phyloP scores from a whole-genome alignment of 1,284 basidiomycete species.

The Papiliotrema laurentii region DNA sequence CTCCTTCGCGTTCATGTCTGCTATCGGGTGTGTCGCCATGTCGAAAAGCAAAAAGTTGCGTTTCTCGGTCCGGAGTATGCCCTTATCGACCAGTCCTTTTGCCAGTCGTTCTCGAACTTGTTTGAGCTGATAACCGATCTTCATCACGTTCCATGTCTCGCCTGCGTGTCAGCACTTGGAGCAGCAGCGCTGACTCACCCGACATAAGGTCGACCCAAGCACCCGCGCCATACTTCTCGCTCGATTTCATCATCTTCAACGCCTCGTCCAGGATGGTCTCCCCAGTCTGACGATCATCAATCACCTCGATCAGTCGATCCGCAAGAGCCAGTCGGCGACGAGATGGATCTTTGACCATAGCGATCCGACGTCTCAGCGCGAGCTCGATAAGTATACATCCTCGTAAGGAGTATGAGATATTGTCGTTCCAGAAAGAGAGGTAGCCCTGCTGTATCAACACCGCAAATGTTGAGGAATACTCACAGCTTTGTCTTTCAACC shows the following conservation, averaged over 20 bases:
- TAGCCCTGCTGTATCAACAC: constrained; percentile 67
- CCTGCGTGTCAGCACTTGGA: constrained; percentile 52
- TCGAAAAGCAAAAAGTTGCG: constrained; percentile 96
- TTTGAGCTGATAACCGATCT: constrained; percentile 95
- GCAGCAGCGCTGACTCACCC: constrained; percentile 55
- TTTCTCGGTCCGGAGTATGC: constrained; percentile 92
- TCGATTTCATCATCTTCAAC: constrained; percentile 81
- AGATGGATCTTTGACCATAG: constrained; percentile 76
- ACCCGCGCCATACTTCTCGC: constrained; percentile 79
- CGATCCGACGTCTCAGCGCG: constrained; percentile 81
- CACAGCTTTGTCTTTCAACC: constrained; percentile 88
- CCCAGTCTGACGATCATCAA: constrained; percentile 84
- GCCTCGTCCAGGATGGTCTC: constrained; percentile 94
- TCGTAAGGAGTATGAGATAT: constrained; percentile 90
- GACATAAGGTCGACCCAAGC: constrained; percentile 90
- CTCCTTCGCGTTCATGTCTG: constrained; percentile 84
- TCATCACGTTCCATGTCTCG: constrained; percentile 98
- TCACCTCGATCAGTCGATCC: constrained; percentile 83
- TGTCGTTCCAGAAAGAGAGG: constrained; percentile 96
- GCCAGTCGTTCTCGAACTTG: constrained; percentile 93
- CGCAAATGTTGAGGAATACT: constrained; percentile 38
- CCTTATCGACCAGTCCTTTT: constrained; percentile 96
- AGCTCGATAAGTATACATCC: constrained; percentile 94
- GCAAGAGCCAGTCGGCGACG: constrained; percentile 69
- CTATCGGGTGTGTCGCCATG: constrained; percentile 95